Evolutionary conservation across 2,329 filamentous ascomycete species (phyloP), one percentile per base, ranked within the genome.

Genomic region (Fusarium hainanense): DNA sequence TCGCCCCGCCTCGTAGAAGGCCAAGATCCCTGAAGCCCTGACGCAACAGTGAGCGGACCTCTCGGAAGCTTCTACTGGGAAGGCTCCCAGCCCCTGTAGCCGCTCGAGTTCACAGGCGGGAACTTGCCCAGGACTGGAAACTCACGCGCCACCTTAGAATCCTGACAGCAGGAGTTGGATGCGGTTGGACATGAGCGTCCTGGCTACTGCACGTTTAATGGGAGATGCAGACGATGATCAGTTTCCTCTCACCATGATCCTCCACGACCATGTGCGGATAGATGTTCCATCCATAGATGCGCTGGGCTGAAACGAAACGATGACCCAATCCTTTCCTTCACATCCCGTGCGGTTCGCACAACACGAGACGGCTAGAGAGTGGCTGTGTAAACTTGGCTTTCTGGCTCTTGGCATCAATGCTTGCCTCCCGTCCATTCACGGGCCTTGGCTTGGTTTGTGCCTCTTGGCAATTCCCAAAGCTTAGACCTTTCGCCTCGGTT

Each of bases 361-460:
- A 58, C 59, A 69, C 64, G 68, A 69, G 68, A 66, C 60, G 50
- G 44, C 54, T 57, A 30, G 64, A 69, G 56, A 58, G 68, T 71
- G 68, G 68, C 68, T 71, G 68, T 69, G 68, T 62, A 69, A 46
- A 41, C 59, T 66, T 69, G 68, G 68, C 59, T 44, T 68, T 54
- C 43, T 18, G 10, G 42, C 44, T 42, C 66, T 60, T 58, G 61
- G 50, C 58, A 40, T 44, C 42, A 43, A 47, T 47, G 23, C 18
- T 27, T 47, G 49, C 21, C 30, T 55, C 44, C 58, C 46, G 50
- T 34, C 42, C 28, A 52, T 60, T 66, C 41, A 49, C 30, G 49
- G 57, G 34, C 59, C 56, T 28, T 66, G 54, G 46, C 51, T 58
- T 58, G 49, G 41, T 42, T 27, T 52, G 34, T 23, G 34, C 16